Evolutionary conservation across 495 filamentous ascomycete species (phyloP).

Genomic region (Durotheca rogersii): DNA sequence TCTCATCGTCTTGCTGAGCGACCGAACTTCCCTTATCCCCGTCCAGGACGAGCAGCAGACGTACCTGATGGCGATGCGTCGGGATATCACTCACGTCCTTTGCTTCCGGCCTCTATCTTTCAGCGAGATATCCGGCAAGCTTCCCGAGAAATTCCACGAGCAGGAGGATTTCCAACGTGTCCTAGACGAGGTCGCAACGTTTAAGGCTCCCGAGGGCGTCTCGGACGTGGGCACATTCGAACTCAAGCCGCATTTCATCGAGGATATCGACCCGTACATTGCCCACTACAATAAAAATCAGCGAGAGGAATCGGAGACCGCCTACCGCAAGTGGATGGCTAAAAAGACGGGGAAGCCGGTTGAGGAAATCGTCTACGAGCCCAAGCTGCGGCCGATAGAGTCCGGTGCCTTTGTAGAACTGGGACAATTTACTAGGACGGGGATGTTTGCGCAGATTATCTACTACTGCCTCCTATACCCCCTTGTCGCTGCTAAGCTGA

Average conservation of each 20-base stretch:
- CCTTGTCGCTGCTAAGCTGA: conserved; percentile 61
- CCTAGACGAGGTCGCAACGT: conserved; percentile 84
- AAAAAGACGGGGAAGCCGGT: conserved; percentile 80
- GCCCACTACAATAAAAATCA: conserved; percentile 96
- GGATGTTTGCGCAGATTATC: conserved; percentile 86
- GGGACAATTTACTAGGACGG: conserved; percentile 72
- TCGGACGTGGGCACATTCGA: conserved; percentile 93
- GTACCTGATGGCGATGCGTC: conserved; percentile 69
- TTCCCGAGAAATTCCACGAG: conserved; percentile 85
- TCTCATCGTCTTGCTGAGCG: conserved; percentile 84
- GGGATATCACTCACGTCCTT: conserved; percentile 89
- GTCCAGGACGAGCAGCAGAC: conserved; percentile 64
- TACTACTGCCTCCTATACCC: conserved; percentile 83
- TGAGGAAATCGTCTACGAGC: conserved; percentile 91
- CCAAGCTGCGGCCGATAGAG: conserved; percentile 74
- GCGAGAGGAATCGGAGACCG: conserved; percentile 89
- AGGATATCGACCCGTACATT: conserved; percentile 89
- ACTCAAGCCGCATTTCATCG: conserved; percentile 78
- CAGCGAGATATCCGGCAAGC: conserved; percentile 77
- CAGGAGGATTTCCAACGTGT: conserved; percentile 75
- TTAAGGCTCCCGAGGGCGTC: conserved; percentile 85
- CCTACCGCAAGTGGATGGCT: conserved; percentile 80
- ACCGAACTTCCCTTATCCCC: conserved; percentile 76
- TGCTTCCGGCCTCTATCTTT: conserved; percentile 96
- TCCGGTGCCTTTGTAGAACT: conserved; percentile 76